Percentiles rank a stretch among this genome's conserved stretches.
Evolutionary conservation across 352 stramenopile species (phyloP).

Genomic region (Phytophthora citricola): DNA sequence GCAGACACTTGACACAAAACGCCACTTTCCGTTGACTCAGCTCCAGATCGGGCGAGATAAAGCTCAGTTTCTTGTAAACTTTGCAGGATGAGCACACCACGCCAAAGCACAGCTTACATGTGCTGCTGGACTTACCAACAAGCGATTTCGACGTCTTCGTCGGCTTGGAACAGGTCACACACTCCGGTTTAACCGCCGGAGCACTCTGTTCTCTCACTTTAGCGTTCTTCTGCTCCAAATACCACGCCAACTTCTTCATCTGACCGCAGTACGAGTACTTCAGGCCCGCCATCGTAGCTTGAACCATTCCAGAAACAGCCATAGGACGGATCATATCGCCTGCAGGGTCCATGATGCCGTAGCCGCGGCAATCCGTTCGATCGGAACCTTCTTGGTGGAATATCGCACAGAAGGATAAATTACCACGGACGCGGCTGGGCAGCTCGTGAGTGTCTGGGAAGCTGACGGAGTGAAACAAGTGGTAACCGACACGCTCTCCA

Average conservation of each 20-base stretch:
- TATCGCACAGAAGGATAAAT: constrained; percentile 47
- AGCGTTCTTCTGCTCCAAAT: constrained; percentile 25
- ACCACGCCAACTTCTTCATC: constrained; percentile 43
- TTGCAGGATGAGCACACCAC: constrained; percentile 23
- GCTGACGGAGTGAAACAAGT: constrained; percentile 29
- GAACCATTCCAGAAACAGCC: constrained; percentile 14
- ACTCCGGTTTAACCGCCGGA: not conserved
- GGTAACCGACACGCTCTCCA: constrained; percentile 29
- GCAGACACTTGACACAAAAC: constrained; percentile 43
- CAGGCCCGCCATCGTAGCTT: constrained; percentile 22
- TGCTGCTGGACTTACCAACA: constrained; percentile 9
- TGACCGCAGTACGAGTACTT: constrained; percentile 43
- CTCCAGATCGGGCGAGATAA: constrained; percentile 28
- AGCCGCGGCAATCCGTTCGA: constrained; percentile 20
- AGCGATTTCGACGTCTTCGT: constrained; percentile 4
- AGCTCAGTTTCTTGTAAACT: constrained; percentile 34
- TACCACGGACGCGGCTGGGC: constrained; percentile 33
- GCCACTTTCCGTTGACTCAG: constrained; percentile 27
- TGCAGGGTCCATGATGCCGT: constrained; percentile 24
- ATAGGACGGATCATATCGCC: constrained; percentile 33
- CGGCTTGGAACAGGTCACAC: constrained; percentile 25
- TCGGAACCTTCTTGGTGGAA: constrained; percentile 33
- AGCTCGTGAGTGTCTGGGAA: constrained; percentile 29
- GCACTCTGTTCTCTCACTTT: not conserved
- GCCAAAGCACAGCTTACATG: constrained; percentile 31